phyloP scores from a whole-genome alignment of 495 filamentous ascomycete genomes.

The Thozetella sp. region DNA sequence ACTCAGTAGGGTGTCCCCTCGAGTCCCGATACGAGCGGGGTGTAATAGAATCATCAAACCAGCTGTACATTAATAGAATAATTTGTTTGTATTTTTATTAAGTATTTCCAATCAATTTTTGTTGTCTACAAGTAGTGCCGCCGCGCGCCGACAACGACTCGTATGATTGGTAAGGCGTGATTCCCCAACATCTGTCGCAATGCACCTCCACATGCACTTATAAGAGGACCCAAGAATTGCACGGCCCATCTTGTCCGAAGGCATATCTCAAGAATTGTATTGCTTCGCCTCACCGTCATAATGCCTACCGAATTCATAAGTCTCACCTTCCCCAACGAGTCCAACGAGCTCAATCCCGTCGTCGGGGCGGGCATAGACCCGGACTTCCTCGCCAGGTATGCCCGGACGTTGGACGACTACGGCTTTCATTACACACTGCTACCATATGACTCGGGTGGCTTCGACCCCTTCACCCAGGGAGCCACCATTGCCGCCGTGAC shows the following conservation, averaged over 20 bases:
- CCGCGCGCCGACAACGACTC: conserved; percentile 16
- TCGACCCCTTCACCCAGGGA: conserved; percentile 52
- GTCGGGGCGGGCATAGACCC: conserved; percentile 45
- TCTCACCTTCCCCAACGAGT: conserved; percentile 50
- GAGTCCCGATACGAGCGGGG: no score
- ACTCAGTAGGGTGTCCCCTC: no score
- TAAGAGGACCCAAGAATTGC: not conserved
- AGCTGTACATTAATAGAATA: no score
- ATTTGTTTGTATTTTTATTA: no score
- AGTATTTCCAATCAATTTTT: no score
- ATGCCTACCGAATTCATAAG: conserved; percentile 61
- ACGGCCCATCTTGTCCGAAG: no score
- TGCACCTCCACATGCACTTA: not conserved
- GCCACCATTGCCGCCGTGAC: conserved; percentile 53
- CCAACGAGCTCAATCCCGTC: conserved; percentile 53
- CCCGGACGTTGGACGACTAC: conserved; percentile 52
- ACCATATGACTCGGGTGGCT: conserved; percentile 51
- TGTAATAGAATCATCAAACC: no score
- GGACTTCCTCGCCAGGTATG: conserved; percentile 48
- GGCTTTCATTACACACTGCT: conserved; percentile 56
- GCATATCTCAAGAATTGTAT: not conserved
- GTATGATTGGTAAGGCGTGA: conserved; percentile 4
- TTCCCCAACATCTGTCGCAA: not conserved
- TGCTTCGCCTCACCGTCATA: not conserved
- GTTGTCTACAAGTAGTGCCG: no score